Conservation (phyloP, 2,329 filamentous ascomycete genomes). For the Alternaria tenuissima region DNA sequence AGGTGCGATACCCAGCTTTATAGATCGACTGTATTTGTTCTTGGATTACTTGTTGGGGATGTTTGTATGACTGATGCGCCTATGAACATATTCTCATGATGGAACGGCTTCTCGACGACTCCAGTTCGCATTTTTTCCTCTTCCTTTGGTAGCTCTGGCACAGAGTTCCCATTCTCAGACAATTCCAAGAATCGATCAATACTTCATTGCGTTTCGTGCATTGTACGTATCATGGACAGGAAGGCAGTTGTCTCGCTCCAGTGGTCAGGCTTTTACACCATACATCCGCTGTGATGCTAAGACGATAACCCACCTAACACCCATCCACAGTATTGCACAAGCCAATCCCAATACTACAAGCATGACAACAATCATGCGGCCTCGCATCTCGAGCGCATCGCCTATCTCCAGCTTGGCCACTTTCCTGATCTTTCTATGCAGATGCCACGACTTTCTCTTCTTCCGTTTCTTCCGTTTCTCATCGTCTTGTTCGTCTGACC, state of each 20-base stretch:
- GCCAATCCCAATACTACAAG: conserved; percentile 41
- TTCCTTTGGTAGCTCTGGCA: background rate
- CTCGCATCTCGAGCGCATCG: conserved; percentile 69
- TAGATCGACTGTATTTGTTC: background rate
- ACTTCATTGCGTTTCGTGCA: background rate
- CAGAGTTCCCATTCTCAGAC: background rate
- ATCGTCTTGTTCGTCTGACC: conserved; percentile 6
- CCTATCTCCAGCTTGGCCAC: conserved; percentile 68
- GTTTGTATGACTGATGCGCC: background rate
- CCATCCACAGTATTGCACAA: conserved; percentile 28
- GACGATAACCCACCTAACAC: conserved; percentile 31
- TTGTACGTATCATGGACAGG: background rate
- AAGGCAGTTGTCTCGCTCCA: background rate
- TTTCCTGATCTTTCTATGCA: conserved; percentile 59
- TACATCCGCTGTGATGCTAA: background rate
- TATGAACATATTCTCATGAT: background rate
- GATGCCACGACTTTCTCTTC: conserved; percentile 46
- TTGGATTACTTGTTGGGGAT: background rate
- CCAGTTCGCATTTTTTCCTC: background rate
- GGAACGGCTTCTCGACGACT: background rate
- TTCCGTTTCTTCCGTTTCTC: conserved; percentile 17
- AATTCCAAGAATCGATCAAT: background rate
- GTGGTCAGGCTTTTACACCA: background rate
- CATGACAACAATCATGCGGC: conserved; percentile 62
- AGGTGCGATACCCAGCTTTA: conserved; percentile 11